Evolutionary conservation across 257 asterid species (phyloP), one percentile per base, ranked within the genome.

Genomic region (Solanum gandarillasii): DNA sequence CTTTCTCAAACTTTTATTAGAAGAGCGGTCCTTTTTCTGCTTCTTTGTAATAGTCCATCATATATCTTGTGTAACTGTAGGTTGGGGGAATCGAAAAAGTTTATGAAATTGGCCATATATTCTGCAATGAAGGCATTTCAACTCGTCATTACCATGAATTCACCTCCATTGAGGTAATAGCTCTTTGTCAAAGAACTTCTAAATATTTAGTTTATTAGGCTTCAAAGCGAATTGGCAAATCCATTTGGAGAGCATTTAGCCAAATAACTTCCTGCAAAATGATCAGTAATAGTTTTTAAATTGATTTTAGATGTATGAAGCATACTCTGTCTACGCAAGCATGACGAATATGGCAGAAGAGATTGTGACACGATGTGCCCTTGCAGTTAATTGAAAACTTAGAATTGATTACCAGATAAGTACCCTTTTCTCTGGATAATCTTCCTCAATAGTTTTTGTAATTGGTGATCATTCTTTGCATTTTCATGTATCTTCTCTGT

Each of bases 311-410:
- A 95, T 97, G 92, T 94, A 95, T 86, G 99, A 97, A 92, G 98
- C 99, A 82, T 97, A 96, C 92, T 92, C 99, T 62, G 99, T 95
- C 92, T 97, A 96, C 73, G 96, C 93, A 91, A 95, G 95, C 92
- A 95, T 96, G 98, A 96, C 96, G 98, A 92, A 95, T 90, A 91
- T 95, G 98, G 91, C 98, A 12, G 99, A 97, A 91, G 98, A 95
- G 52, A 95, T 95, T 35, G 90, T 96, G 41, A 95, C 96, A n/a
- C 91, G 89, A 46, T 95, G 98, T 92, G 95, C 98, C 88, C 94
- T 93, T 89, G 96, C 98, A 65, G 98, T 97, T 76, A 92, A 92
- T 85, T 98, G 93, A 79, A 93, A 92, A 82, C 99, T 97, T 87
- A 90, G 93, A 87, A 89, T 97, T 86, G 96, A 95, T 87, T 97